phyloP scores from a whole-genome alignment of 1,284 basidiomycete genomes.

The Papiliotrema terrestris region DNA sequence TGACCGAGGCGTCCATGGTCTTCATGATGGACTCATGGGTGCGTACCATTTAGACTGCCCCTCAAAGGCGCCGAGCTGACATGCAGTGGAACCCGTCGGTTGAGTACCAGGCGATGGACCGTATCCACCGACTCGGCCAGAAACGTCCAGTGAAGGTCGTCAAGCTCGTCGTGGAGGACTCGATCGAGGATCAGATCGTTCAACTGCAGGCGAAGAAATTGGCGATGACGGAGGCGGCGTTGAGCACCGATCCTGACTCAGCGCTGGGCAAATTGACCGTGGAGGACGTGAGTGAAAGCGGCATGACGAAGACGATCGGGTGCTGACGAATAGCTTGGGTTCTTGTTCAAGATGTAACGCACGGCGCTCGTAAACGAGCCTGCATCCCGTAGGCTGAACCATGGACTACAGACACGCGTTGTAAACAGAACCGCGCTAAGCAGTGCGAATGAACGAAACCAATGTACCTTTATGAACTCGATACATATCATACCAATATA shows the following conservation, averaged over 20 bases:
- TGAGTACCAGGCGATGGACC: slow-evolving; percentile 81
- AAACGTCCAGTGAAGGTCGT: slow-evolving; percentile 88
- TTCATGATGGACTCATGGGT: slow-evolving; percentile 57
- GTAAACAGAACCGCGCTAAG: too few relatives aligned
- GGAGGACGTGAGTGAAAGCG: slow-evolving; percentile 74
- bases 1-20: slow-evolving; percentile 90
- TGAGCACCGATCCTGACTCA: slow-evolving; percentile 37
- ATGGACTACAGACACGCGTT: too few relatives aligned
- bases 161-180: slow-evolving; percentile 92
- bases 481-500: too few relatives aligned
- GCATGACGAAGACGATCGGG: neutral
- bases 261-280: slow-evolving; percentile 87
- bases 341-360: slow-evolving; percentile 64
- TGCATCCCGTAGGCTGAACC: too few relatives aligned
- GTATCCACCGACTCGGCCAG: slow-evolving; percentile 76
- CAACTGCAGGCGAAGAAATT: slow-evolving; percentile 72
- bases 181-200: slow-evolving; percentile 77
- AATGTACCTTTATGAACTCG: too few relatives aligned
- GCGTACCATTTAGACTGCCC: too few relatives aligned
- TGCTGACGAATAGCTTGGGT: slow-evolving; percentile 56
- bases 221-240: slow-evolving; percentile 45
- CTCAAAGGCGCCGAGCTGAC: too few relatives aligned
- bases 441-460: too few relatives aligned
- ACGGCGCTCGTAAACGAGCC: too few relatives aligned
- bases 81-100: slow-evolving; percentile 69